Conservation (phyloP, 1,139 yeast species). For the Meyerozyma sp. region DNA sequence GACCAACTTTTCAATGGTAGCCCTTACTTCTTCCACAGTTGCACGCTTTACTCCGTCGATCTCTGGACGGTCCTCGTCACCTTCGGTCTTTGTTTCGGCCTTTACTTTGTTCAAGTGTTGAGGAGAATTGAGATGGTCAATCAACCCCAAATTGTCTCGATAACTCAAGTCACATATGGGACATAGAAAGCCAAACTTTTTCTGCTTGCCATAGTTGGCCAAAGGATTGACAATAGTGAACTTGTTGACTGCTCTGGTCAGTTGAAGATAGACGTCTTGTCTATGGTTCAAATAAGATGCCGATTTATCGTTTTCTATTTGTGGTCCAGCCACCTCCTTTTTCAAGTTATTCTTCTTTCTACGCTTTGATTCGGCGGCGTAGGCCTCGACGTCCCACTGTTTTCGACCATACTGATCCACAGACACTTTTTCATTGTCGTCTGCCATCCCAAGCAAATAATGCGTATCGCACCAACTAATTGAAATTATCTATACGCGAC, state of each 20-base stretch:
- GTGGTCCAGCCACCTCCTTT: constrained; percentile 1
- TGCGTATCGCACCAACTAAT: not conserved
- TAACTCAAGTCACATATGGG: constrained; percentile 73
- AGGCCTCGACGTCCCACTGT: constrained; percentile 67
- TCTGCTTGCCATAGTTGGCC: constrained; percentile 31
- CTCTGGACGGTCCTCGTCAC: constrained; percentile 23
- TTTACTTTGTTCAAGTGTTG: constrained; percentile 40
- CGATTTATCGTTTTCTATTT: constrained; percentile 13
- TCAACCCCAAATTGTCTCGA: constrained; percentile 72
- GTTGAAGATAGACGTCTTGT: constrained; percentile 23
- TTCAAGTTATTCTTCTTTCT: constrained; percentile 12
- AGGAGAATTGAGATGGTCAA: constrained; percentile 79
- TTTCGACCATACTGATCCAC: constrained; percentile 56
- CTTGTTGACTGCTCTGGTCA: constrained; percentile 30
- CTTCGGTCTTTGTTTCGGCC: constrained; percentile 21
- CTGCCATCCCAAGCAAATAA: not conserved
- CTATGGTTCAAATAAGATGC: constrained; percentile 26
- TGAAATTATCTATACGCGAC: not conserved
- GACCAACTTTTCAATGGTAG: constrained; percentile 29
- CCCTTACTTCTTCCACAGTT: constrained; percentile 22
- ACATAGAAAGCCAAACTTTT: constrained; percentile 80
- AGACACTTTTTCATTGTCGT: constrained; percentile 5
- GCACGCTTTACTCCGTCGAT: constrained; percentile 27
- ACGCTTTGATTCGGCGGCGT: constrained; percentile 42
- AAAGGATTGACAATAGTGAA: constrained; percentile 31